Percentiles rank a stretch among this genome's conserved stretches.
Conservation (phyloP, 2,329 filamentous ascomycete species). For the Periconia digitata region DNA sequence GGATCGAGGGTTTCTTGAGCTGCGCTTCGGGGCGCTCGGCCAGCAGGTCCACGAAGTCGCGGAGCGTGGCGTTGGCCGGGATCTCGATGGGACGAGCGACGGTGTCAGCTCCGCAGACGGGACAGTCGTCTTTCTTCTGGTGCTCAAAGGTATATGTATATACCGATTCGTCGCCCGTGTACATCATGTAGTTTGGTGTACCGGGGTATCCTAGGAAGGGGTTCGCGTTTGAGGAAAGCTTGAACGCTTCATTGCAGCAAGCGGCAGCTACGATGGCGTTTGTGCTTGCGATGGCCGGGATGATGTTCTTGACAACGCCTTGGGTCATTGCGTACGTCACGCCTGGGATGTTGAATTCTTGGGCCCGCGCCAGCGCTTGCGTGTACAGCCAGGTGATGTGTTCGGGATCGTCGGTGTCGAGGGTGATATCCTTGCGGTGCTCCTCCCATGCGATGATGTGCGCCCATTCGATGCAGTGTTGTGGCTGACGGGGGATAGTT, state of each 20-base stretch:
- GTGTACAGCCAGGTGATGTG: constrained; percentile 97
- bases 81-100: constrained; percentile 74
- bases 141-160: constrained; percentile 98
- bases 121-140: constrained; percentile 90
- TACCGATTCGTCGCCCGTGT: constrained; percentile 90
- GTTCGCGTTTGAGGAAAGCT: constrained; percentile 82
- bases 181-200: constrained; percentile 93
- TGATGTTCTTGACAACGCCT: constrained; percentile 99
- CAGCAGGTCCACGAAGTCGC: constrained; percentile 82
- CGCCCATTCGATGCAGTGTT: constrained; percentile 98
- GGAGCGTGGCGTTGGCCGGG: constrained; percentile 70
- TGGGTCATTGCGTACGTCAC: constrained; percentile 96
- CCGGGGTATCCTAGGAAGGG: constrained; percentile 76
- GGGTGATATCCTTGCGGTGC: constrained; percentile 67
- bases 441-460: constrained; percentile 96
- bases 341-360: constrained; percentile 86
- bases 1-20: constrained; percentile 88
- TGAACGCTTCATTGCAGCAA: constrained; percentile 96
- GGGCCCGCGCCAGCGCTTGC: constrained; percentile 76
- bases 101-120: constrained; percentile 76
- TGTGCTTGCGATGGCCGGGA: constrained; percentile 95
- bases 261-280: constrained; percentile 95
- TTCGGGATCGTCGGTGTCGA: constrained; percentile 95
- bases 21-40: constrained; percentile 84
- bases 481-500: constrained; percentile 92